phyloP scores from a whole-genome alignment of 2,329 filamentous ascomycete genomes.

The Penicillium sp. region DNA sequence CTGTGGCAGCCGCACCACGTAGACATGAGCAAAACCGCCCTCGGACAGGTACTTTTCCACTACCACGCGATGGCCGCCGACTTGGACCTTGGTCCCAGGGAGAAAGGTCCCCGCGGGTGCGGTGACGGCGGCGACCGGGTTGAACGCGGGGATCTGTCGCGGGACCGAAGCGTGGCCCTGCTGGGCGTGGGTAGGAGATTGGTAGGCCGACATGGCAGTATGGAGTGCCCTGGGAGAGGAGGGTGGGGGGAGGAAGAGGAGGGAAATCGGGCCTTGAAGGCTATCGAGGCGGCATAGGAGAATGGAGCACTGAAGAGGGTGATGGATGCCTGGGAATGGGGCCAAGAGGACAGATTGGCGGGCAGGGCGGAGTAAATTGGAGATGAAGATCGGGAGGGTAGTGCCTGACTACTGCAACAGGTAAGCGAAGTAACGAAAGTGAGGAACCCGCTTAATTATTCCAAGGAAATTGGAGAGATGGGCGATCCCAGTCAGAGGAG shows the following conservation, averaged over 20 bases:
- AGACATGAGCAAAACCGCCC: constrained; percentile 97
- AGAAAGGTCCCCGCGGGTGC: constrained; percentile 80
- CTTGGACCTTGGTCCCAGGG: constrained; percentile 94
- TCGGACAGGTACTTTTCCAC: constrained; percentile 98
- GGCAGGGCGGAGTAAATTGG: constrained; percentile 19
- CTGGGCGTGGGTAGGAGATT: constrained; percentile 31
- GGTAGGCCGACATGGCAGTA: constrained; percentile 37
- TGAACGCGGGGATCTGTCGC: constrained; percentile 36
- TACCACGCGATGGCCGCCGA: constrained; percentile 86
- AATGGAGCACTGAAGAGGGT: constrained; percentile 8
- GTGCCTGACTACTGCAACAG: constrained; percentile 25
- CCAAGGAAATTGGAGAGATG: background rate
- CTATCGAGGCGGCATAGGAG: constrained; percentile 30
- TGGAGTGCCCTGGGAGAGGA: constrained; percentile 25
- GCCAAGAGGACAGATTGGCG: constrained; percentile 25
- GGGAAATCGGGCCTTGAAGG: constrained; percentile 4
- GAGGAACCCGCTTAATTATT: constrained; percentile 3
- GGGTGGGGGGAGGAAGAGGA: constrained; percentile 11
- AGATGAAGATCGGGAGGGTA: constrained; percentile 6
- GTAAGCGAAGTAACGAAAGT: constrained; percentile 10
- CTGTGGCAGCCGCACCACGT: constrained; percentile 83
- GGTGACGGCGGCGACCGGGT: constrained; percentile 38
- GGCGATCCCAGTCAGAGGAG: constrained; percentile 7
- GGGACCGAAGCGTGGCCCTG: constrained; percentile 33
- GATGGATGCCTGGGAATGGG: constrained; percentile 21